phyloP scores from a whole-genome alignment of 305 asterid genomes.

The Andrographis paniculata region DNA sequence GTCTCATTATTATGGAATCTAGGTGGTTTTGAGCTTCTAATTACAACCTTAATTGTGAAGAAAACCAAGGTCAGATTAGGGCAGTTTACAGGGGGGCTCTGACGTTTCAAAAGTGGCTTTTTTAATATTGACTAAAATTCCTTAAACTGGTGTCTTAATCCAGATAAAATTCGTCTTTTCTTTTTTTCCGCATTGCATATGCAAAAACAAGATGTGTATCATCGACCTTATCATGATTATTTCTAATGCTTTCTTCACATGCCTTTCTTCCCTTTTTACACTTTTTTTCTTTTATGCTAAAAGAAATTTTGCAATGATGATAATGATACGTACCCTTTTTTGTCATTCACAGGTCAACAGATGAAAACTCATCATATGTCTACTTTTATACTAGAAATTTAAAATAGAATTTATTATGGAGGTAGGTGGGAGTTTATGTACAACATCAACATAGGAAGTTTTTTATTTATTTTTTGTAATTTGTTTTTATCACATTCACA shows the following conservation, averaged over 20 bases:
- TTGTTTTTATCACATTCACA: too few species aligned
- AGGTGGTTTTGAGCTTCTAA: too few species aligned
- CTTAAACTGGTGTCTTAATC: conserved; percentile 10
- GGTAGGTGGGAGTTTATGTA: too few species aligned
- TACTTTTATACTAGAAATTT: too few species aligned
- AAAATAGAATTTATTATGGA: too few species aligned
- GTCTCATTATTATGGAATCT: too few species aligned
- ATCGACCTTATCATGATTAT: neutral
- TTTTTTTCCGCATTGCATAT: conserved; percentile 9
- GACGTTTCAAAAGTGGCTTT: conserved; percentile 14
- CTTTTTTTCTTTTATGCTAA: neutral
- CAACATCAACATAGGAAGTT: too few species aligned
- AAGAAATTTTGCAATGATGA: neutral
- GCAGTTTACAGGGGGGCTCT: conserved; percentile 12
- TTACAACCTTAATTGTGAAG: conserved; percentile 24
- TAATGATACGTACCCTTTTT: neutral
- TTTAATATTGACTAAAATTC: conserved; percentile 13
- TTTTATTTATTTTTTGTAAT: too few species aligned
- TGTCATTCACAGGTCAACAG: too few species aligned
- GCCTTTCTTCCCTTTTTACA: neutral
- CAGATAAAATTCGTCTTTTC: conserved; percentile 11
- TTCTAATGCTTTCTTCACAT: neutral
- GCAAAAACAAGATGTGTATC: conserved; percentile 6
- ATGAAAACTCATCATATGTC: too few species aligned
- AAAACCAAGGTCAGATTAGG: conserved; percentile 3